These are phyloP conservation scores for Tolypocladium paradoxum DNA, from an alignment of 2,329 filamentous ascomycete genomes.

Conservation along the genomic window DNA sequence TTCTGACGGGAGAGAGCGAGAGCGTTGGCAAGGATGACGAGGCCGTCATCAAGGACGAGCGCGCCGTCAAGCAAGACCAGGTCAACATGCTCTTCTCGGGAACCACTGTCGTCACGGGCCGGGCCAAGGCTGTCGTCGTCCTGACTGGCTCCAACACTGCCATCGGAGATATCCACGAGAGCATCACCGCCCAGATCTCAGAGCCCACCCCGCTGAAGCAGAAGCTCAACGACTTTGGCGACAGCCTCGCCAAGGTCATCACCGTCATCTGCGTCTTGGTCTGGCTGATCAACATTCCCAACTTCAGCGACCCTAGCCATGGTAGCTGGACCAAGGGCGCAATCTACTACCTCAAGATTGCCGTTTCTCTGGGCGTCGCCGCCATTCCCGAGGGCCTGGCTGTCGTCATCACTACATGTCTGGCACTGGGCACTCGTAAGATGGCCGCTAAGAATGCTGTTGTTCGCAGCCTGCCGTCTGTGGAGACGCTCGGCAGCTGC, in stretches of 20 bases:
- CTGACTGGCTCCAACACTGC: conserved; percentile 83
- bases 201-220: conserved; percentile 96
- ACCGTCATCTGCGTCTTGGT: conserved; percentile 93
- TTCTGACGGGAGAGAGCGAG: conserved; percentile 94
- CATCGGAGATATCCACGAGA: conserved; percentile 98
- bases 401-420: conserved; percentile 96
- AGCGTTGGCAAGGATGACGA: conserved; percentile 78
- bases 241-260: conserved; percentile 93
- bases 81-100: conserved; percentile 97
- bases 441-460: conserved; percentile 99
- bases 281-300: conserved; percentile 96
- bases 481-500: conserved; percentile 96
- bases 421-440: conserved; percentile 90
- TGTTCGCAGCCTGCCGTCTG: conserved; percentile 88
- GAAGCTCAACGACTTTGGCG: conserved; percentile 97
- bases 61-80: conserved; percentile 95
- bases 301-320: conserved; percentile 91
- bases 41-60: conserved; percentile 58
- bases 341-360: conserved; percentile 99
- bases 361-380: conserved; percentile 92
- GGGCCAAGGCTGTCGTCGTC: conserved; percentile 83
- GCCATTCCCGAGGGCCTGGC: conserved; percentile 96
- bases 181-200: conserved; percentile 94
- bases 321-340: conserved; percentile 93
- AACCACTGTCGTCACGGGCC: conserved; percentile 90